Conservation (phyloP, 2,329 filamentous ascomycete genomes). For the Xylariales sp. region DNA sequence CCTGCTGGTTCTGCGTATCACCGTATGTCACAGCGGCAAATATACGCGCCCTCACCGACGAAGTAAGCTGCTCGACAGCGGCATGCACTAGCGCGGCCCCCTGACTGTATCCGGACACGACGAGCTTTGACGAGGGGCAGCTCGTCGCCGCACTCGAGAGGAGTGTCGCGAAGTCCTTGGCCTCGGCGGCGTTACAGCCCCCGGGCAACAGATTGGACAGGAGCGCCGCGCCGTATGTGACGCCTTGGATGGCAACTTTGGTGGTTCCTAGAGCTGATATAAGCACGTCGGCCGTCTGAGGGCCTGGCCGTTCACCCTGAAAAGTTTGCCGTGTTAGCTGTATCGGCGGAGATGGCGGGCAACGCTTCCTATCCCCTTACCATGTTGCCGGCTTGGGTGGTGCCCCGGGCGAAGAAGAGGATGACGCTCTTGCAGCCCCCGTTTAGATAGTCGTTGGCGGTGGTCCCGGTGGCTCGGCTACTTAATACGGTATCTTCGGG, state of each 20-base stretch:
- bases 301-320: slow-evolving; percentile 12
- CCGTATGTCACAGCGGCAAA: slow-evolving; percentile 47
- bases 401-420: slow-evolving; percentile 20
- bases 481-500: slow-evolving; percentile 5
- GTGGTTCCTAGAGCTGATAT: slow-evolving; percentile 39
- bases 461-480: slow-evolving; percentile 22
- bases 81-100: slow-evolving; percentile 51
- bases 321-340: background rate
- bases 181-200: slow-evolving; percentile 46
- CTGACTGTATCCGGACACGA: slow-evolving; percentile 50
- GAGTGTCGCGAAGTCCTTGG: slow-evolving; percentile 46
- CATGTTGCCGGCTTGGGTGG: slow-evolving; percentile 12
- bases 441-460: slow-evolving; percentile 23
- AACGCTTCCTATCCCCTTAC: slow-evolving; percentile 3
- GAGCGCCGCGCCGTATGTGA: slow-evolving; percentile 48
- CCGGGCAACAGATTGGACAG: slow-evolving; percentile 45
- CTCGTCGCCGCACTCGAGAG: slow-evolving; percentile 47
- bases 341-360: background rate
- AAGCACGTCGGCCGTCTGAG: slow-evolving; percentile 42
- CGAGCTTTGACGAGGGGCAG: slow-evolving; percentile 51
- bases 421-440: slow-evolving; percentile 22
- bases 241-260: slow-evolving; percentile 35
- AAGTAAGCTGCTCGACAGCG: slow-evolving; percentile 44
- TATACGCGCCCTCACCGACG: slow-evolving; percentile 11
- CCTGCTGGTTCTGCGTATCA: slow-evolving; percentile 49